Evolutionary conservation across 208 protist genomes (phyloP), one percentile per base, ranked within the genome.

Genomic region (Wallacemonas sp.): DNA sequence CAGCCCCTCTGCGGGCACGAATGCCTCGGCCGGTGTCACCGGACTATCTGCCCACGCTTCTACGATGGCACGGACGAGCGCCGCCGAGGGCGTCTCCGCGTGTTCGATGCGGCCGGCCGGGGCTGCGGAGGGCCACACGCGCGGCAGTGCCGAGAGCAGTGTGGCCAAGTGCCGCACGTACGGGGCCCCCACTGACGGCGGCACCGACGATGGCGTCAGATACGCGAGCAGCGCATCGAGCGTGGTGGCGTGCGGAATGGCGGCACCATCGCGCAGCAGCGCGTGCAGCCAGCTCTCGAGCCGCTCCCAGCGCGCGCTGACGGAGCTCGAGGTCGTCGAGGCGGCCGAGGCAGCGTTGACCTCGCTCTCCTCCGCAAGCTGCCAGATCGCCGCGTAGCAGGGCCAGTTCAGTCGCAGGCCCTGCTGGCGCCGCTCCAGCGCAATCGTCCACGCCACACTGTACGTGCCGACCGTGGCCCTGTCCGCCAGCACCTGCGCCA

Each of bases 301-400:
- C 7, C 52, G 52, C 31, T 33, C 52, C 52, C 52, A 59, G 10
- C 52, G 52, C 22, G 26, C 31, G 31, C 2, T 5, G 31, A 25
- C 4, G 28, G 48, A 55, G 25, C 7, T 5, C 4, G 26, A 55
- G 23, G 48, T 32, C 7, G n/a, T 3, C 48, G 48, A 0, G 25
- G 48, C 18, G 8, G 48, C 8, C 7, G 26, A 4, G 38, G 20
- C 28, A 4, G 3, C 14, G 4, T 3, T 52, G 20, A n/a, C n/a
- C n/a, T n/a, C n/a, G n/a, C n/a, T n/a, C n/a, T n/a, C n/a, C n/a
- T n/a, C n/a, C n/a, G 22, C 25, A 29, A 49, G 61, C 16, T 65
- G 25, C 32, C 72, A 31, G n/a, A 83, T 23, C 4, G 48, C 32
- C 7, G 36, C 28, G 54, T 79, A 83, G 45, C 77, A 73, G 25